Base-by-base conservation (phyloP, 257 asterid species). In the Anisodus tanguticus region DNA sequence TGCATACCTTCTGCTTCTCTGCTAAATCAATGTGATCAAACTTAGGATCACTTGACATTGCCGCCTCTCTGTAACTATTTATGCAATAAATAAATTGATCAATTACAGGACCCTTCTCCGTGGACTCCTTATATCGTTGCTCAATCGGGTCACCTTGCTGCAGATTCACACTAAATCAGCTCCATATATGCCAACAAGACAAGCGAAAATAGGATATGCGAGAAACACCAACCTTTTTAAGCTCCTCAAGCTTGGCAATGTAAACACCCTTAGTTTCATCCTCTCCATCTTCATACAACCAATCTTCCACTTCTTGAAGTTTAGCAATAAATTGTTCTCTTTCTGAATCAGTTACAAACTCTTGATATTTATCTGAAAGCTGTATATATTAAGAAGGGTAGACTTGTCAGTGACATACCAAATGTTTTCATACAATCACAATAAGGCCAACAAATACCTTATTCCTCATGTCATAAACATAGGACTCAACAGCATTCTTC, bases 241-340 rank as follows among this genome's bases (percentile, higher is more conserved):
- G 96, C 89, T 95, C 99, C 68, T 93, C 98, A 87, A 95, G 92
- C 86, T 95, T 93, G 67, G 99, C 95, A 60, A 92, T 39, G 57
- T 95, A 95, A 4, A 90, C 93, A 41, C 93, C 93, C 84, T 90
- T 90, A 4, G 93, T 93, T 87, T 97, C 99, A 86, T 97, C 99
- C 87, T 95, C 99, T 0, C 99, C 99, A 66, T 93, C 99, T 83
- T 97, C 98, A 22, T 97, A 97, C 80, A 97, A 87, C 99, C 99
- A 97, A 87, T 97, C 98, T 88, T 97, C 99, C 19, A 91, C 94
- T 90, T 92, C 96, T 92, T 97, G 99, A 49, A 95, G 98, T 87
- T 70, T 88, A 67, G 90, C 86, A 59, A 91, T 90, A 41, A 97
- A 86, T 84, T 89, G 95, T 80, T 93, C 98, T 87, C 91, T 93